Percentiles rank a stretch among this genome's conserved stretches.
These are phyloP conservation scores for Mucor indicus DNA, from an alignment of 371 early-diverging fungal genomes.

Conservation along the genomic window DNA sequence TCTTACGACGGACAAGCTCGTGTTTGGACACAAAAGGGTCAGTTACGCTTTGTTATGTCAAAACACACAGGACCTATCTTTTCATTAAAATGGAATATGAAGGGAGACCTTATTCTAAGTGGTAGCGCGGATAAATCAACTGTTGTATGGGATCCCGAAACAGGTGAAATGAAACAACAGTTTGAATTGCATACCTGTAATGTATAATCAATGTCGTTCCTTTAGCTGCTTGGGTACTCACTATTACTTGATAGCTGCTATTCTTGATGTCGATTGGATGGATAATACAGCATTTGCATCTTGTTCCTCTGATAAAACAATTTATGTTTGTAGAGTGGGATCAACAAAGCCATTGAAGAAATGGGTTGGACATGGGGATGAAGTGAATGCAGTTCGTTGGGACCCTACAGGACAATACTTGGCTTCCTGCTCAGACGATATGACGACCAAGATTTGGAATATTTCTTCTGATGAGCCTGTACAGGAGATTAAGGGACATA, in stretches of 20 bases:
- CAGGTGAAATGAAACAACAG: conserved; percentile 76
- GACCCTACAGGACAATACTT: conserved; percentile 78
- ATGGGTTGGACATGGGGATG: conserved; percentile 81
- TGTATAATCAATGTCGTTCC: background rate
- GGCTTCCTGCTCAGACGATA: conserved; percentile 93
- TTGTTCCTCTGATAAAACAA: conserved; percentile 79
- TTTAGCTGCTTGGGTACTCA: background rate
- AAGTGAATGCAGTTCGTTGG: conserved; percentile 90
- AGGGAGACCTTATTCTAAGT: conserved; percentile 74
- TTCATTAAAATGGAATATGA: conserved; percentile 83
- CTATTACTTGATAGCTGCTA: conserved; percentile 44
- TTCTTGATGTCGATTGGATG: conserved; percentile 91
- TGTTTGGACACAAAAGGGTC: conserved; percentile 77
- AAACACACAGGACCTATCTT: conserved; percentile 85
- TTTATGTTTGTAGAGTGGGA: conserved; percentile 80
- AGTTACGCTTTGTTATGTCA: conserved; percentile 64
- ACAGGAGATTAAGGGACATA: conserved; percentile 70
- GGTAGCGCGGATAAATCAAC: conserved; percentile 83
- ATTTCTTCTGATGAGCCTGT: conserved; percentile 38
- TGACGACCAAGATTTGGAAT: conserved; percentile 70
- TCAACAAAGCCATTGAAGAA: conserved; percentile 60
- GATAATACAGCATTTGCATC: conserved; percentile 91
- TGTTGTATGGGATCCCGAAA: conserved; percentile 82
- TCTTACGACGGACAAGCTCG: conserved; percentile 89
- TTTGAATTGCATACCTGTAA: conserved; percentile 75